These are phyloP conservation scores for Nemophila menziesii DNA, from an alignment of 257 asterid genomes.

Conservation along the genomic window DNA sequence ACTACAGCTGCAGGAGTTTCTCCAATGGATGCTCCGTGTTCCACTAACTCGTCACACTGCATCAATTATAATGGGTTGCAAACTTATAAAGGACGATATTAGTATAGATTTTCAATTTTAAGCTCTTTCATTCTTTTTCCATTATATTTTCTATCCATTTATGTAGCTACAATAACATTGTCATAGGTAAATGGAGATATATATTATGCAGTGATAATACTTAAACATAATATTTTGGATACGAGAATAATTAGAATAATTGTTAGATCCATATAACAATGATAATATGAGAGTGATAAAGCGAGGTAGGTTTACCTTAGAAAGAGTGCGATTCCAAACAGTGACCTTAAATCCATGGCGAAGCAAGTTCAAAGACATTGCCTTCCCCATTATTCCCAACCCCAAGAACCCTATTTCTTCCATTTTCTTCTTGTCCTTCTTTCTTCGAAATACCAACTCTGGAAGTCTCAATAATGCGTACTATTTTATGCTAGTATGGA, in stretches of 20 bases:
- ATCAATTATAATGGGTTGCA: background rate
- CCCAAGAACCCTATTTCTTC: constrained; percentile 92
- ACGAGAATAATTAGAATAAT: no score
- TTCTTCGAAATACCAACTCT: no score
- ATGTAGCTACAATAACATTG: no score
- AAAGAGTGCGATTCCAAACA: constrained; percentile 93
- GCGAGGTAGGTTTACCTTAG: constrained; percentile 38
- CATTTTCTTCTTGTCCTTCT: constrained; percentile 20
- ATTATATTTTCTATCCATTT: background rate
- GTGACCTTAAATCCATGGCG: constrained; percentile 90
- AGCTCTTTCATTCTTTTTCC: background rate
- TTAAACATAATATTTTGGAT: no score
- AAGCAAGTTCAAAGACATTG: constrained; percentile 90
- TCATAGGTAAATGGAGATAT: background rate
- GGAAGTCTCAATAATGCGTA: background rate
- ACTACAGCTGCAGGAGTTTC: constrained; percentile 84
- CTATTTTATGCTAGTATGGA: background rate
- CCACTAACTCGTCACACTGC: constrained; percentile 89
- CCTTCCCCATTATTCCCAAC: constrained; percentile 93
- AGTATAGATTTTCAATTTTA: no score
- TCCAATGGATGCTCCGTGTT: constrained; percentile 77
- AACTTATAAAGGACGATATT: background rate
- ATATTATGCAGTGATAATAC: background rate
- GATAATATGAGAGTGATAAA: background rate
- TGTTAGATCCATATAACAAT: background rate